A percentile compares a stretch with the other conserved stretches of the same genome.
These are phyloP conservation scores for Fusarium circinatum DNA, from an alignment of 2,329 filamentous ascomycete species.

Conservation along the genomic window DNA sequence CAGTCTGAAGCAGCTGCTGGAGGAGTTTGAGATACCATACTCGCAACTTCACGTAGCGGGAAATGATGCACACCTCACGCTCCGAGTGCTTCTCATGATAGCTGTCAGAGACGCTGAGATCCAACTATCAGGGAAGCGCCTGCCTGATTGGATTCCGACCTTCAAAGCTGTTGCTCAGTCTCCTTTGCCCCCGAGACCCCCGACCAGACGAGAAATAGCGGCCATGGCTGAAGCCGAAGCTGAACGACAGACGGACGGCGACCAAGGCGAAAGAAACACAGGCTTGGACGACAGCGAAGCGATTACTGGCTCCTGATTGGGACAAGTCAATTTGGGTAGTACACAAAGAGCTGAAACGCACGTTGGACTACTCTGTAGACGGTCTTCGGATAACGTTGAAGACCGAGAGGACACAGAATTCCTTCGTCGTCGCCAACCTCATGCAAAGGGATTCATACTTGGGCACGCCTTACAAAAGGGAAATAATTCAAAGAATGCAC, in stretches of 20 bases:
- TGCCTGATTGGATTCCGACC: background rate
- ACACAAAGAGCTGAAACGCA: too few relatives aligned
- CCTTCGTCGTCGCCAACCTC: rapidly evolving
- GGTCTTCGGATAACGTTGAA: rapidly evolving
- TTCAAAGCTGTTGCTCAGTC: conserved; percentile 10
- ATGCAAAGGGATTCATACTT: background rate
- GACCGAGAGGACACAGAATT: rapidly evolving
- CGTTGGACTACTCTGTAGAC: background rate
- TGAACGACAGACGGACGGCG: background rate
- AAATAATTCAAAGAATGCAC: rapidly evolving
- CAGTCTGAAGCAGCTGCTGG: background rate
- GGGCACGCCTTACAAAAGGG: rapidly evolving
- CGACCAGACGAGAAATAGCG: background rate
- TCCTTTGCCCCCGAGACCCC: background rate
- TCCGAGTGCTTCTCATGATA: conserved; percentile 23
- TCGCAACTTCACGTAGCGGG: conserved; percentile 33
- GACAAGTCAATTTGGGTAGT: rapidly evolving
- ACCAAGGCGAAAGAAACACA: background rate
- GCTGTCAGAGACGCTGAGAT: conserved; percentile 1
- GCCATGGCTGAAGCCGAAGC: background rate
- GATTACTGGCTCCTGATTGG: rapidly evolving
- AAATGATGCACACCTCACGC: conserved; percentile 41
- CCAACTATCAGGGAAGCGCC: background rate
- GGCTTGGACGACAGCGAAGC: background rate
- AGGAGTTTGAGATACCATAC: background rate